Percentiles rank a stretch among this genome's conserved stretches.
Evolutionary conservation across 805 yeast species (phyloP).

Genomic region (Saccharomycopsis oosterbeekiorum): DNA sequence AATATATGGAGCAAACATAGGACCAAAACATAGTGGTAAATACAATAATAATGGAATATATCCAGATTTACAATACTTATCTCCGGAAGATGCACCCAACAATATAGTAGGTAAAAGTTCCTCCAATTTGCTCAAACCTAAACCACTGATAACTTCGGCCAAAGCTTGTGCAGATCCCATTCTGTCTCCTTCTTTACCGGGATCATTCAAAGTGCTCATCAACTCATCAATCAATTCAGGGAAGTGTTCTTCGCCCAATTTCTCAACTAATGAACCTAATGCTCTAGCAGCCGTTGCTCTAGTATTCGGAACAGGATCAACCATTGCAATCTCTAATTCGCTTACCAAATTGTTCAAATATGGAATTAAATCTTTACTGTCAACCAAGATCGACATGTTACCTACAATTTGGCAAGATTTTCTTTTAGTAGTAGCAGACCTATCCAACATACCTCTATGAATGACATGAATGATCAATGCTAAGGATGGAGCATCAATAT

Average conservation of each 20-base stretch:
- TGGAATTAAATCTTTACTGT: conserved; percentile 73
- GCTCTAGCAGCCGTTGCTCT: conserved; percentile 98
- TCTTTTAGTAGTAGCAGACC: conserved; percentile 87
- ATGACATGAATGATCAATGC: conserved; percentile 92
- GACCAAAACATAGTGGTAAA: conserved; percentile 90
- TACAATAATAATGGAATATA: conserved; percentile 83
- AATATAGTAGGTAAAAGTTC: conserved; percentile 78
- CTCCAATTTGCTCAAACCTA: conserved; percentile 80
- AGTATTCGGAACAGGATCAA: conserved; percentile 95
- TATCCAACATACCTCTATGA: conserved; percentile 88
- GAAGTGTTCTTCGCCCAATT: conserved; percentile 91
- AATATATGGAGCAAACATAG: conserved; percentile 83
- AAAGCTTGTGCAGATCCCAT: conserved; percentile 96
- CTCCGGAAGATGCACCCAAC: conserved; percentile 55
- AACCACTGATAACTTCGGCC: conserved; percentile 86
- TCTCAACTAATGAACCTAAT: conserved; percentile 89
- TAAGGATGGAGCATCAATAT: conserved; percentile 94
- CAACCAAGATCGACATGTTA: conserved; percentile 94
- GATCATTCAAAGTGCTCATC: conserved; percentile 66
- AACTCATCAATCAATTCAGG: conserved; percentile 82
- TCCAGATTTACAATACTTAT: conserved; percentile 76
- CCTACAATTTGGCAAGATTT: conserved; percentile 98
- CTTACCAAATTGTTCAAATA: conserved; percentile 68
- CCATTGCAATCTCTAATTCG: conserved; percentile 90
- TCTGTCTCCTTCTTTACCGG: conserved; percentile 75